These are phyloP conservation scores for Brassica hybrid DNA, from an alignment of 441 rosid genomes.

Conservation along the genomic window DNA sequence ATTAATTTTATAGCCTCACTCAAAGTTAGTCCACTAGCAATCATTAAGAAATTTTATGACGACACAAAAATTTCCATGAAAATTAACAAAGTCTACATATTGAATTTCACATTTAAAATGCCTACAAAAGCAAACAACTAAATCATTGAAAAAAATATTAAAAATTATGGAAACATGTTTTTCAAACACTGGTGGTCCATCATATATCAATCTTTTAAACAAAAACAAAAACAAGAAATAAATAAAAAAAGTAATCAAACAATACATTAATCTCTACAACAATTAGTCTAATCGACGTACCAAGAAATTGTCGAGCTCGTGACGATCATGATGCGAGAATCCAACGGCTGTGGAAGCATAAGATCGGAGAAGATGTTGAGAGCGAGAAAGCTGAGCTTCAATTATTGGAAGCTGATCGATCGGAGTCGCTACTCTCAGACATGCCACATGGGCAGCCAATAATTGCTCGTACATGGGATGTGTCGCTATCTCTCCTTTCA, in stretches of 20 bases:
- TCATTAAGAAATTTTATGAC: not conserved
- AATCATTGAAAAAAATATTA: not conserved
- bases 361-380: constrained; percentile 82
- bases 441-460: constrained; percentile 82
- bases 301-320: constrained; percentile 91
- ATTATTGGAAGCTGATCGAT: constrained; percentile 92
- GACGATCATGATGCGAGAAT: constrained; percentile 65
- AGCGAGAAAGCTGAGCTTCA: constrained; percentile 87
- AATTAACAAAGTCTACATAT: not conserved
- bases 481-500: constrained; percentile 82
- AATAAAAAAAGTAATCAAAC: constrained; percentile 8
- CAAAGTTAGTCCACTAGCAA: constrained; percentile 6
- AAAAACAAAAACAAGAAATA: not conserved
- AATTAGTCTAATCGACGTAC: constrained; percentile 41
- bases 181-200: constrained; percentile 4
- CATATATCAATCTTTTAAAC: not conserved
- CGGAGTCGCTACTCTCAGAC: constrained; percentile 94
- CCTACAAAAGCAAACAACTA: not conserved
- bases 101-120: not conserved
- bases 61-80: not conserved
- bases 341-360: constrained; percentile 63
- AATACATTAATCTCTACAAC: not conserved
- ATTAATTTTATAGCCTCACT: not conserved
- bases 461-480: constrained; percentile 91
- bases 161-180: constrained; percentile 1